Base-by-base conservation (phyloP, 1,284 basidiomycete genomes). In the Irpex rosettiformis region DNA sequence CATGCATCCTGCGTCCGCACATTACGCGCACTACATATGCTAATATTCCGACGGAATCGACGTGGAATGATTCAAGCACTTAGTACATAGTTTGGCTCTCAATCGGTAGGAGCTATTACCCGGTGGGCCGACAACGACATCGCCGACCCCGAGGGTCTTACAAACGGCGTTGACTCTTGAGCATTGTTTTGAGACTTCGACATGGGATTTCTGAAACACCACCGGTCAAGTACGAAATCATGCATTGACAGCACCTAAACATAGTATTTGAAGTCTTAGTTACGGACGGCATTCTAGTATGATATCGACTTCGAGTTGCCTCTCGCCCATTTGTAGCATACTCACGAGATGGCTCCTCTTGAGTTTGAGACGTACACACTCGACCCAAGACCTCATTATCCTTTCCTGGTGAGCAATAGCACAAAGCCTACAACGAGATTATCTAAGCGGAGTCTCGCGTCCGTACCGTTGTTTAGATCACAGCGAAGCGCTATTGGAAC, bases 381-480 rank as follows among this genome's bases (percentile, higher is more conserved):
- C 57, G 81, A 84, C 65, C 77, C 81, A n/a, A 74, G 80, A 3
- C 81, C 81, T 1, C 67, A 73, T 33, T 81, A 76, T 58, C 81
- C 81, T 1, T 69, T 83, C 3, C 66, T 79, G 1, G 64, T 78
- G 4, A 22, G 57, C 30, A 24, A 27, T 18, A 18, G n/a, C 13
- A n/a, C 13, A 18, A 45, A 8, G 21, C 43, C 18, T 7, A n/a
- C 43, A 45, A 18, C 27, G 6, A 24, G 8, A 33, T 22, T n/a
- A 21, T 28, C 16, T 29, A 10, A 10, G 21, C 22, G 18, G 18
- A 18, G 21, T 16, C 29, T 22, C 24, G 21, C 51, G 33, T 58
- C 33, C 5, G 27, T 7, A 8, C 13, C n/a, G n/a, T n/a, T n/a
- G n/a, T n/a, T n/a, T n/a, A 61, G 60, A 58, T 58, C 3, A 77